phyloP scores from a whole-genome alignment of 1,284 basidiomycete genomes.

The Leccinum griseonigrum region DNA sequence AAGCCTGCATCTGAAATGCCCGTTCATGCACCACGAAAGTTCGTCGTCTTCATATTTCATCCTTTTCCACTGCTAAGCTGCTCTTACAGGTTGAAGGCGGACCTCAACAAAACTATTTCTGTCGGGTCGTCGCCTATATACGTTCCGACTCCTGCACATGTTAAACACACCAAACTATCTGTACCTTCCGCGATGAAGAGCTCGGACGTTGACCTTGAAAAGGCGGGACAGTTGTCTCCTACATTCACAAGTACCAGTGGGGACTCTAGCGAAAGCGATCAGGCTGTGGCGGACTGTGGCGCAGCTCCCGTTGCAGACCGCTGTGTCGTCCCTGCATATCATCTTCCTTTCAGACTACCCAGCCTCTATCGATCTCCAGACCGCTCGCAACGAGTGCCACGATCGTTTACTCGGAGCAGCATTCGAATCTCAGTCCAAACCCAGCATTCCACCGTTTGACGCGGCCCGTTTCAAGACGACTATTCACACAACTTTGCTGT shows the following conservation, averaged over 20 bases:
- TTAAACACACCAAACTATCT: not conserved
- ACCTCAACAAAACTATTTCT: constrained; percentile 13
- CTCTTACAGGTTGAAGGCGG: constrained; percentile 10
- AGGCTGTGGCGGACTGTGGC: not conserved
- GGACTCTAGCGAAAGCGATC: constrained; percentile 2
- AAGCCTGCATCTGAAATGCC: constrained; percentile 8
- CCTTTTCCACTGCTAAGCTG: not conserved
- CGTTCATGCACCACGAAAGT: constrained; percentile 8
- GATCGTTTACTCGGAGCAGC: constrained; percentile 4
- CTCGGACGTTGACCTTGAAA: constrained; percentile 21
- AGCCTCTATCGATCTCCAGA: constrained; percentile 7
- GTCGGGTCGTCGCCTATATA: constrained; percentile 25
- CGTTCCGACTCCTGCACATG: constrained; percentile 6
- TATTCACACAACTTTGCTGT: not conserved
- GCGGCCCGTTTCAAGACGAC: constrained; percentile 3
- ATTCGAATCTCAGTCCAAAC: constrained; percentile 21
- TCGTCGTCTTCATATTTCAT: constrained; percentile 5
- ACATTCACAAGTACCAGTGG: constrained; percentile 1
- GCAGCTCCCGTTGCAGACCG: not conserved
- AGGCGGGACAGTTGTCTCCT: constrained; percentile 5
- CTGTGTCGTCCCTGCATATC: constrained; percentile 8
- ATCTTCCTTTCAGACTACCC: constrained; percentile 20
- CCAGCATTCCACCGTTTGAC: constrained; percentile 2
- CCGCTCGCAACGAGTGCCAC: constrained; percentile 1
- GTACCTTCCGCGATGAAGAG: not conserved